Evolutionary conservation across 768 basidiomycete species (phyloP).

Genomic region (Agrocybe chaxingu): DNA sequence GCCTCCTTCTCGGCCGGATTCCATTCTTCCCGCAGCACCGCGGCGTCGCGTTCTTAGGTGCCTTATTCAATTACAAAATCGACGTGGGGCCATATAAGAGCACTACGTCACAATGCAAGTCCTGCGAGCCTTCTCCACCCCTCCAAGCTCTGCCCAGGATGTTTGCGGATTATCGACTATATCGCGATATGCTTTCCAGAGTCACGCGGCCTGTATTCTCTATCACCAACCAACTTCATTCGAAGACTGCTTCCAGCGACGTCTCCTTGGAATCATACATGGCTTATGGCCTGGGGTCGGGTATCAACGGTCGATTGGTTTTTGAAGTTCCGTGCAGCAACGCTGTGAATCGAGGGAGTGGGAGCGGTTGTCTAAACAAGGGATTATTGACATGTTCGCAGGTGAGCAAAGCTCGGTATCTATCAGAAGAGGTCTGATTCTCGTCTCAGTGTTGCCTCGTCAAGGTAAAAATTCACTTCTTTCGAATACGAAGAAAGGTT

Average conservation of each 20-base stretch:
- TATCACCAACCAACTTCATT: conserved; percentile 7
- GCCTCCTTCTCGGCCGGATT: no score
- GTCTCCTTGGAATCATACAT: conserved; percentile 22
- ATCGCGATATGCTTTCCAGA: conserved; percentile 20
- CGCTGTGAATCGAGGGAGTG: conserved; percentile 4
- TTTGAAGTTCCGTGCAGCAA: conserved; percentile 21
- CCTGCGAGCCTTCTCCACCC: no score
- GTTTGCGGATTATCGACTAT: conserved; percentile 19
- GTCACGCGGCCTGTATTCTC: conserved; percentile 17
- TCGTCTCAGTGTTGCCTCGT: conserved; percentile 17
- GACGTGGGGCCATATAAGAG: no score
- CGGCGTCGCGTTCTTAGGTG: no score
- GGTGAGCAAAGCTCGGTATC: conserved; percentile 10
- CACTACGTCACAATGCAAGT: no score
- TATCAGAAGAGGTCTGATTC: background rate
- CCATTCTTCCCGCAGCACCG: no score
- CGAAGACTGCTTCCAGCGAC: conserved; percentile 6
- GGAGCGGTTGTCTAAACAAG: conserved; percentile 12
- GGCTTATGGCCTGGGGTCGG: conserved; percentile 13
- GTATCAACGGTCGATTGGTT: conserved; percentile 14
- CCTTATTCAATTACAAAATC: no score
- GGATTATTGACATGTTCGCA: conserved; percentile 26
- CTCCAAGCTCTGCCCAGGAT: conserved; percentile 8
- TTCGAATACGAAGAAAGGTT: background rate
- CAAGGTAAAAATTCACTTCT: conserved; percentile 9